These are phyloP conservation scores for Mallotus repandus DNA, from an alignment of 441 rosid genomes.

Conservation along the genomic window DNA sequence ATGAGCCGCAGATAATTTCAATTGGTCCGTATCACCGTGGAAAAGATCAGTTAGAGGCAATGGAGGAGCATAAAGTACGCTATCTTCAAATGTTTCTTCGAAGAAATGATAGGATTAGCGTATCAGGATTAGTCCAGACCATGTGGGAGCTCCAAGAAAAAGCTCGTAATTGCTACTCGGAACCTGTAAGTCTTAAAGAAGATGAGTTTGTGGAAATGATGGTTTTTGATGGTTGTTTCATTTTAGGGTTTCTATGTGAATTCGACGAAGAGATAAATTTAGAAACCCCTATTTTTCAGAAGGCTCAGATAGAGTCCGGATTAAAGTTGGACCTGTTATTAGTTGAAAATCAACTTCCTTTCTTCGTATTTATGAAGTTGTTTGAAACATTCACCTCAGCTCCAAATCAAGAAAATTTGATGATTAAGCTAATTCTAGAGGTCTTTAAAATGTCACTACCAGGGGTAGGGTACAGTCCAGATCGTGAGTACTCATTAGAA, in stretches of 20 bases:
- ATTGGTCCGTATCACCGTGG: neutral
- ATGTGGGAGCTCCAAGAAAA: neutral
- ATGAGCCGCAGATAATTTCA: neutral
- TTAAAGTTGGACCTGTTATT: slow-evolving; percentile 15
- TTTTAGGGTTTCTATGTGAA: neutral
- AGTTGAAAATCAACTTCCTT: slow-evolving; percentile 31
- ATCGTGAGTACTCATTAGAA: neutral
- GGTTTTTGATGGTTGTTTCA: slow-evolving; percentile 31
- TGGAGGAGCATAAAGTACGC: neutral
- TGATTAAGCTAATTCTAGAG: too few relatives aligned
- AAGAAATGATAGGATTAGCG: neutral
- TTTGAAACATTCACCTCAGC: too few relatives aligned
- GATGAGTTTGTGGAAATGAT: slow-evolving; percentile 26
- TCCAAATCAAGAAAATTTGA: too few relatives aligned
- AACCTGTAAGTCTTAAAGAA: neutral
- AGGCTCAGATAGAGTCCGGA: too few relatives aligned
- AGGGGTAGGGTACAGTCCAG: neutral
- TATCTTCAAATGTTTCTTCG: neutral
- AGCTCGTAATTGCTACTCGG: neutral
- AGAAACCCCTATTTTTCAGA: too few relatives aligned
- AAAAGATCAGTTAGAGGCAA: neutral
- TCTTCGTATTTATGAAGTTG: slow-evolving; percentile 13
- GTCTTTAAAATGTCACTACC: neutral
- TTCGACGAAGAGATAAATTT: rapidly evolving
- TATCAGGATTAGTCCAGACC: neutral